phyloP scores from a whole-genome alignment of 805 yeast genomes.

The Nakazawaea wickerhamii region DNA sequence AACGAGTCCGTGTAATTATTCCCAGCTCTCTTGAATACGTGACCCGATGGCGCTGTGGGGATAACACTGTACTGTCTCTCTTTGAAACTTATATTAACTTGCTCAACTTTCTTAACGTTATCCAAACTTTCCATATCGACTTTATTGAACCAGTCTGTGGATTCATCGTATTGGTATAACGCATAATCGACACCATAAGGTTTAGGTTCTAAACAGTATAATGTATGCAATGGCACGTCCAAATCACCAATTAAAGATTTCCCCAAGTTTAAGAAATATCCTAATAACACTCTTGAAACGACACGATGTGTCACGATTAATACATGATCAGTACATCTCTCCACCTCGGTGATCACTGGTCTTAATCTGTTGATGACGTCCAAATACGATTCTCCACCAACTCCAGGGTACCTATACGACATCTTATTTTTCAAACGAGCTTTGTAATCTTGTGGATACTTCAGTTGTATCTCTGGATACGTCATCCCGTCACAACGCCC shows the following conservation, averaged over 20 bases:
- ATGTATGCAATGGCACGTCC: conserved; percentile 89
- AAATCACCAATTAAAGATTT: conserved; percentile 79
- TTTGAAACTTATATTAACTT: conserved; percentile 63
- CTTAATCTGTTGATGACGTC: conserved; percentile 89
- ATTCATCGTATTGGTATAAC: conserved; percentile 80
- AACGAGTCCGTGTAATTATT: conserved; percentile 4
- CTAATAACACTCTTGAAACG: conserved; percentile 79
- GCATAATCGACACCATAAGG: conserved; percentile 96
- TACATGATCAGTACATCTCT: conserved; percentile 83
- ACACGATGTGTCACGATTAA: conserved; percentile 85
- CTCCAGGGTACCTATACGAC: conserved; percentile 90
- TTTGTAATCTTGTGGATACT: conserved; percentile 72
- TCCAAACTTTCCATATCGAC: conserved; percentile 41
- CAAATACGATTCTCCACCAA: conserved; percentile 92
- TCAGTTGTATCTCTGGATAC: conserved; percentile 72
- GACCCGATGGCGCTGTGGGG: conserved; percentile 60
- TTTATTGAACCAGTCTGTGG: conserved; percentile 68
- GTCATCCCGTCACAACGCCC: conserved; percentile 93
- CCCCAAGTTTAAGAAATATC: conserved; percentile 81
- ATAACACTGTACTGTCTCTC: conserved; percentile 70
- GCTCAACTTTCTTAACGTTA: conserved; percentile 55
- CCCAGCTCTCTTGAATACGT: conserved; percentile 8
- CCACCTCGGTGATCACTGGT: conserved; percentile 89
- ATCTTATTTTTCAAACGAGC: conserved; percentile 74
- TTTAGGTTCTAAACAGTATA: conserved; percentile 84